phyloP scores from a whole-genome alignment of 75 land plant species.

The Picea sitchensis region DNA sequence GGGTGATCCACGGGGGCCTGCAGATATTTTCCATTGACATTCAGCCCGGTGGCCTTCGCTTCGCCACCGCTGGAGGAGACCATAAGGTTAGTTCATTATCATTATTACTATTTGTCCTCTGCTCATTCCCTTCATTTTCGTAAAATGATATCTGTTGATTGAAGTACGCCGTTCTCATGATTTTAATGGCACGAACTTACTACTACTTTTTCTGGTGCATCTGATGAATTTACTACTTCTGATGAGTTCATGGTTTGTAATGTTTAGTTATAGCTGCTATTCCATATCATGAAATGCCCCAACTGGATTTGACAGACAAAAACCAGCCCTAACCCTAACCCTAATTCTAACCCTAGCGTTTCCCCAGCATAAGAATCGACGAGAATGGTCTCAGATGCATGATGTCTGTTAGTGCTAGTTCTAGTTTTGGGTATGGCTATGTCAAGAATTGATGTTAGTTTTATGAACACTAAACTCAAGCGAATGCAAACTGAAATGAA shows the following conservation, averaged over 20 bases:
- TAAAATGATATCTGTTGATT: background rate
- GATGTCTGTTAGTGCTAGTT: background rate
- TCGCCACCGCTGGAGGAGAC: constrained; percentile 97
- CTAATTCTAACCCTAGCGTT: background rate
- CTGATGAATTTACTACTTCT: too few relatives aligned
- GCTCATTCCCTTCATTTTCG: background rate
- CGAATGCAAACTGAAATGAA: too few relatives aligned
- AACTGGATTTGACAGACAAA: background rate
- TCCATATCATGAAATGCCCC: background rate
- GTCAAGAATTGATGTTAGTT: too few relatives aligned
- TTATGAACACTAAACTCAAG: too few relatives aligned
- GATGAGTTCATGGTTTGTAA: too few relatives aligned
- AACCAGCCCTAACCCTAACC: background rate
- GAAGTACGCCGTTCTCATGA: background rate
- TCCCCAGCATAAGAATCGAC: background rate
- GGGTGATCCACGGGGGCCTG: constrained; percentile 87
- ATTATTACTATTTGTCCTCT: background rate
- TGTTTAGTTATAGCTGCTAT: too few relatives aligned
- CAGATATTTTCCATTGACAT: constrained; percentile 97
- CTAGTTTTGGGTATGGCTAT: background rate
- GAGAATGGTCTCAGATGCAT: background rate
- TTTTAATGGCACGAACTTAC: background rate
- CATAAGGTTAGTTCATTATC: constrained; percentile 65
- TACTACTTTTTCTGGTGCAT: too few relatives aligned
- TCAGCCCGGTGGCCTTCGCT: constrained; percentile 80